Conservation (phyloP, 768 basidiomycete species). For the Termitomyces titanicus region DNA sequence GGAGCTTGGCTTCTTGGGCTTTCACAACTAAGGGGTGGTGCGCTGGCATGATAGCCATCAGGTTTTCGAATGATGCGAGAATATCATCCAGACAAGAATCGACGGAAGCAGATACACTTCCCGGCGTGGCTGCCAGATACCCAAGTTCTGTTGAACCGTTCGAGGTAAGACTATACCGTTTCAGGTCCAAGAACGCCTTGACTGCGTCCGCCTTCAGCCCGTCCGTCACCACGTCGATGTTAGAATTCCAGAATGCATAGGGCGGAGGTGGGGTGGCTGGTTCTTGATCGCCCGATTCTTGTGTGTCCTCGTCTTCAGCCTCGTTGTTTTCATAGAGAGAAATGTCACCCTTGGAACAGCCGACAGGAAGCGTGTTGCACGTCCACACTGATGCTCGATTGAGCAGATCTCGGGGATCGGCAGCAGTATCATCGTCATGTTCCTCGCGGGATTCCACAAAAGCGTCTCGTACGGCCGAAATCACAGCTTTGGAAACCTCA, state of each 20-base stretch:
- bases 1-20: background rate
- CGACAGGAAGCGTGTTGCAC: slow-evolving; percentile 4
- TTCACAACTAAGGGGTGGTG: slow-evolving; percentile 2
- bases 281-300: background rate
- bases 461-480: slow-evolving; percentile 14
- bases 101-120: slow-evolving; percentile 4
- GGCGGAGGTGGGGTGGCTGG: slow-evolving; percentile 14
- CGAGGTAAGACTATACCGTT: background rate
- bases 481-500: slow-evolving; percentile 10
- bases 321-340: slow-evolving; percentile 4
- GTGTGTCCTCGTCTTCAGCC: slow-evolving; percentile 9
- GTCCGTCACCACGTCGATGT: background rate
- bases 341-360: slow-evolving; percentile 1
- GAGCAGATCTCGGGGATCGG: slow-evolving; percentile 15
- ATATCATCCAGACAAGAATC: slow-evolving; percentile 17
- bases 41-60: slow-evolving; percentile 14
- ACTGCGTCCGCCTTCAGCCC: background rate
- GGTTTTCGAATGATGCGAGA: slow-evolving; percentile 17
- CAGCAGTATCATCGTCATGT: slow-evolving; percentile 2
- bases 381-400: slow-evolving; percentile 17
- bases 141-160: slow-evolving; percentile 7
- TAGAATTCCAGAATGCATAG: slow-evolving; percentile 7
- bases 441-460: slow-evolving; percentile 7
- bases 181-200: background rate
- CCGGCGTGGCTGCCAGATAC: slow-evolving; percentile 1